These are phyloP conservation scores for Voacanga thouarsii DNA, from an alignment of 257 asterid species.

Conservation along the genomic window DNA sequence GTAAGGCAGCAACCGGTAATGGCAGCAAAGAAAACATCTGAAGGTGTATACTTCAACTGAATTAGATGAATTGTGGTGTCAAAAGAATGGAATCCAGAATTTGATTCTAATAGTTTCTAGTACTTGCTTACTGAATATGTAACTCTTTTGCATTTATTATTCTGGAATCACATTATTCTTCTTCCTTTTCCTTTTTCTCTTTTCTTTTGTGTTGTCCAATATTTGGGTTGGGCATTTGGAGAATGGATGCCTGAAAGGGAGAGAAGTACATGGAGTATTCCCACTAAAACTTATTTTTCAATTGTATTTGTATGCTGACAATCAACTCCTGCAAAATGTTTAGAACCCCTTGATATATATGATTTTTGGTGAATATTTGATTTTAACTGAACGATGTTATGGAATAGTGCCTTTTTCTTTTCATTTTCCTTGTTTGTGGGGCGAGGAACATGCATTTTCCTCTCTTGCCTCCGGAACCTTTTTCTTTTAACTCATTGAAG, in stretches of 20 bases:
- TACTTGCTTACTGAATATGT: background rate
- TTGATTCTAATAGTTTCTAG: conserved; percentile 14
- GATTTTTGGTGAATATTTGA: background rate
- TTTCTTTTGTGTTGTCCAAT: background rate
- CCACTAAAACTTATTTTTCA: background rate
- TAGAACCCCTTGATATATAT: background rate
- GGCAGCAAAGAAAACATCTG: conserved; percentile 75
- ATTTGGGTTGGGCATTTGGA: background rate
- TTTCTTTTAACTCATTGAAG: background rate
- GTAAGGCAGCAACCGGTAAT: conserved; percentile 65
- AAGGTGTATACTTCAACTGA: conserved; percentile 40
- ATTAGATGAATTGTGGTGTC: background rate
- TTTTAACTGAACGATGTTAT: background rate
- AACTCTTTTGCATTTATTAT: background rate
- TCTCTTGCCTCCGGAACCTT: background rate
- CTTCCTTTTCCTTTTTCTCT: background rate
- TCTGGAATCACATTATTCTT: background rate
- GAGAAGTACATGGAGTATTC: background rate
- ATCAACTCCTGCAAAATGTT: background rate
- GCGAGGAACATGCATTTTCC: background rate
- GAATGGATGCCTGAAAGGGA: background rate
- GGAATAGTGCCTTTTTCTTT: background rate
- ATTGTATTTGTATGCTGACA: background rate
- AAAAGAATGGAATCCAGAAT: background rate
- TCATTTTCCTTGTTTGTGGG: background rate